These are phyloP conservation scores for Mortierella sp. DNA, from an alignment of 371 early-diverging fungal species.

Conservation along the genomic window DNA sequence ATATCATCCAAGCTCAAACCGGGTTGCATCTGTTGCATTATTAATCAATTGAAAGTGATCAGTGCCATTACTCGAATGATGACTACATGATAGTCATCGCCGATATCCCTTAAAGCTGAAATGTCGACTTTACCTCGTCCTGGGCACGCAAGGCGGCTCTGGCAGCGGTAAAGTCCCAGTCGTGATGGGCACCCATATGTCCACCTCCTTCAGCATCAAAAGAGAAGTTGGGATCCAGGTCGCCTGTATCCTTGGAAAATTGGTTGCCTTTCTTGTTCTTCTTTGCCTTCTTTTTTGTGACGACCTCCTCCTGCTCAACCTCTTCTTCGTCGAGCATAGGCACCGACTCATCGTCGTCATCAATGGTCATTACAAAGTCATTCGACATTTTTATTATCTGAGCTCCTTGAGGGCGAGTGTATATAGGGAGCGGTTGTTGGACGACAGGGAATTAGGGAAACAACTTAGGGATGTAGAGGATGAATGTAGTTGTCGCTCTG, in stretches of 20 bases:
- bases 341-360: slow-evolving; percentile 75
- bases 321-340: slow-evolving; percentile 64
- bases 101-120: not conserved
- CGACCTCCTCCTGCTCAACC: slow-evolving; percentile 44
- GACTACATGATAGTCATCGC: not conserved
- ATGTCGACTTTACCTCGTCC: slow-evolving; percentile 56
- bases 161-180: slow-evolving; percentile 89
- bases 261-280: slow-evolving; percentile 59
- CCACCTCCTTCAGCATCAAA: slow-evolving; percentile 83
- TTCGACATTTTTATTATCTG: slow-evolving; percentile 27
- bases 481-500: not conserved
- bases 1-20: slow-evolving; percentile 73
- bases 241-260: slow-evolving; percentile 49
- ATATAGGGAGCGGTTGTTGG: not conserved
- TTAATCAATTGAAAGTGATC: not conserved
- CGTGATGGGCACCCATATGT: slow-evolving; percentile 65
- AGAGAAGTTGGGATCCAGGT: slow-evolving; percentile 76
- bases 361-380: slow-evolving; percentile 87
- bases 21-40: slow-evolving; percentile 36
- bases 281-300: slow-evolving; percentile 51
- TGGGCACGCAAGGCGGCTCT: slow-evolving; percentile 76
- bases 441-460: not conserved
- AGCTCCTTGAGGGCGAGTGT: not conserved
- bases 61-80: not conserved
- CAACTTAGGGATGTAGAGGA: not conserved